A percentile compares a stretch with the other conserved stretches of the same genome.
Conservation (phyloP, 2,329 filamentous ascomycete species). For the Diatrype stigma region DNA sequence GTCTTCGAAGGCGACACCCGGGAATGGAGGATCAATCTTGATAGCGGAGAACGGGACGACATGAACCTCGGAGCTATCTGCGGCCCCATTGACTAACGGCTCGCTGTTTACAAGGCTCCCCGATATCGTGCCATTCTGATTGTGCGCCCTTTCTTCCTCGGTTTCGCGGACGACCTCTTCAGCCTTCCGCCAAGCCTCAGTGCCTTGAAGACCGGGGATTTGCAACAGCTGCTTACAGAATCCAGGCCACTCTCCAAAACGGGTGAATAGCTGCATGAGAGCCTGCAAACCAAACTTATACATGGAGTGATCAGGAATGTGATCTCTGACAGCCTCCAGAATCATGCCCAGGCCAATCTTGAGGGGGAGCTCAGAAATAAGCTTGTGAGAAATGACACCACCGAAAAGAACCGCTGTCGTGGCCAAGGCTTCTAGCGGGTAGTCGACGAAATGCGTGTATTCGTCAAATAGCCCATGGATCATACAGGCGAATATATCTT, state of each 20-base stretch:
- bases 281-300: conserved; percentile 98
- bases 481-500: conserved; percentile 97
- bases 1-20: conserved; percentile 67
- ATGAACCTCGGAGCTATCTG: conserved; percentile 63
- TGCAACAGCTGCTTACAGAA: conserved; percentile 83
- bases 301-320: conserved; percentile 81
- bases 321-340: conserved; percentile 88
- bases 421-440: conserved; percentile 90
- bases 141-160: conserved; percentile 55
- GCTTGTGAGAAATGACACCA: conserved; percentile 88
- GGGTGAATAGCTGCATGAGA: conserved; percentile 77
- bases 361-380: conserved; percentile 84
- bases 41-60: conserved; percentile 74
- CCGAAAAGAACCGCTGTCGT: conserved; percentile 96
- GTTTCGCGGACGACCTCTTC: conserved; percentile 72
- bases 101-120: conserved; percentile 39
- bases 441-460: conserved; percentile 91
- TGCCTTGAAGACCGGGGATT: conserved; percentile 76
- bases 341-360: conserved; percentile 97
- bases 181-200: conserved; percentile 78
- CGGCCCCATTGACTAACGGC: conserved; percentile 63
- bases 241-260: conserved; percentile 90
- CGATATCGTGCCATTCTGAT: conserved; percentile 47
- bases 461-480: conserved; percentile 97
- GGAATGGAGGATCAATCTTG: conserved; percentile 65